These are phyloP conservation scores for Irpex rosettiformis DNA, from an alignment of 1,284 basidiomycete species.

Conservation along the genomic window DNA sequence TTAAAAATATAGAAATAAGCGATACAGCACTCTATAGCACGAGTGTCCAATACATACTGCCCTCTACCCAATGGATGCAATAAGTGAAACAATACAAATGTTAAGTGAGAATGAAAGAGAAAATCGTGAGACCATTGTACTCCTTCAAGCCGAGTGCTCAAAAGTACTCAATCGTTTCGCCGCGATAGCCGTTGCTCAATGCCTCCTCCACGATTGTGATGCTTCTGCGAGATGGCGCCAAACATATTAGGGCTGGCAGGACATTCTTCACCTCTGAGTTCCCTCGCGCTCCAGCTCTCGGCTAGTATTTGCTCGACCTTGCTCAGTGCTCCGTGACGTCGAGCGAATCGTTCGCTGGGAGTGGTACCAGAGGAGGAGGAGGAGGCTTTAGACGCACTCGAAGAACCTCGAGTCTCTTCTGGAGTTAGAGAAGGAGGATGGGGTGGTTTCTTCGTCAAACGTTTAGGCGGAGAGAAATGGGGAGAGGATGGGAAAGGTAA, in stretches of 20 bases:
- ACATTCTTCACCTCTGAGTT: constrained; percentile 13
- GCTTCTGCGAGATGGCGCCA: not conserved
- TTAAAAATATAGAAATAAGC: not conserved
- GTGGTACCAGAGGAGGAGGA: constrained; percentile 10
- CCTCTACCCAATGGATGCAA: not conserved
- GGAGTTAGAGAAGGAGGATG: constrained; percentile 4
- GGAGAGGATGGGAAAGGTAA: constrained; percentile 27
- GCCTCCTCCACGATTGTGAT: not conserved
- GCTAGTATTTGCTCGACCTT: constrained; percentile 33
- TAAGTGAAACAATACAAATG: too few species aligned
- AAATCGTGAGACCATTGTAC: too few species aligned
- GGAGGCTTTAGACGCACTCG: constrained; percentile 3
- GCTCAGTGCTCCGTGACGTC: constrained; percentile 25
- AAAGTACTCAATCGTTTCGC: not conserved
- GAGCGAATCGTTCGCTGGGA: constrained; percentile 18
- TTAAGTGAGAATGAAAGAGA: too few species aligned
- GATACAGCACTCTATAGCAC: not conserved
- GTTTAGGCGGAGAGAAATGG: constrained; percentile 18
- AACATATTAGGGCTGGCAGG: constrained; percentile 14
- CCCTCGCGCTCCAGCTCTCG: constrained; percentile 27
- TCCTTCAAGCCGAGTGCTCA: not conserved
- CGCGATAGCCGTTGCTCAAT: not conserved
- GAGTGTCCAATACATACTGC: not conserved
- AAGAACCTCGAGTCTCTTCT: constrained; percentile 4
- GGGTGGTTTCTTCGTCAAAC: constrained; percentile 21